A percentile compares a stretch with the other conserved stretches of the same genome.
Conservation (phyloP, 169 alveolate genomes). For the Plasmodium fragile region DNA sequence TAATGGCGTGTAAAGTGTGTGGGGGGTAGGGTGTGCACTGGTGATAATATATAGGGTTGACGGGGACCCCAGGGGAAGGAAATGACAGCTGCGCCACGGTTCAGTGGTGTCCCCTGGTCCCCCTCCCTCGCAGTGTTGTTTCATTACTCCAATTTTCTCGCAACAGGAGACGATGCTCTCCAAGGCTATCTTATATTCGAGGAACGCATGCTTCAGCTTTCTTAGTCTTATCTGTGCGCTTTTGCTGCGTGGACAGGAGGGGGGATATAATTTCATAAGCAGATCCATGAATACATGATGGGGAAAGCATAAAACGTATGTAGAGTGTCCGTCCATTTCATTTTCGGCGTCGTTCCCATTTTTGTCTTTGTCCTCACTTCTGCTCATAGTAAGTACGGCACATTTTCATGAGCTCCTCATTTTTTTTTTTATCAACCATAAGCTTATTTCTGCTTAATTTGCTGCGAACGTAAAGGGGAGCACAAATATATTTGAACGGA, state of each 20-base stretch:
- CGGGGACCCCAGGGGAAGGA: background rate
- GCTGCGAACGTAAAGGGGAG: background rate
- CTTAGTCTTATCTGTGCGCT: constrained; percentile 25
- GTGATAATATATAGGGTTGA: background rate
- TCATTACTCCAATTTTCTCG: constrained; percentile 67
- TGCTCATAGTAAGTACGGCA: constrained; percentile 45
- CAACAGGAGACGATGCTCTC: constrained; percentile 70
- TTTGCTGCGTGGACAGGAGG: constrained; percentile 12
- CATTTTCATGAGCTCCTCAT: constrained; percentile 26
- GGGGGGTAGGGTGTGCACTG: background rate
- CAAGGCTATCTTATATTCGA: constrained; percentile 62
- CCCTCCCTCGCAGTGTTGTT: background rate
- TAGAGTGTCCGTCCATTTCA: background rate
- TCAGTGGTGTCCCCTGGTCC: no score
- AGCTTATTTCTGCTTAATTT: constrained; percentile 17
- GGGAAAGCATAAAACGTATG: background rate
- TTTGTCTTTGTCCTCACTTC: background rate
- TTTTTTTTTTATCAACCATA: constrained; percentile 20
- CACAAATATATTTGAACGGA: background rate
- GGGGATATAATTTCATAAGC: background rate
- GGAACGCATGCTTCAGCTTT: constrained; percentile 40
- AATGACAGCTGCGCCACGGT: no score
- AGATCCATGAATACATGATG: background rate
- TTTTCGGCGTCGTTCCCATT: background rate
- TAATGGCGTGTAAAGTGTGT: background rate